phyloP scores from a whole-genome alignment of 257 asterid genomes.

The Nemophila menziesii region DNA sequence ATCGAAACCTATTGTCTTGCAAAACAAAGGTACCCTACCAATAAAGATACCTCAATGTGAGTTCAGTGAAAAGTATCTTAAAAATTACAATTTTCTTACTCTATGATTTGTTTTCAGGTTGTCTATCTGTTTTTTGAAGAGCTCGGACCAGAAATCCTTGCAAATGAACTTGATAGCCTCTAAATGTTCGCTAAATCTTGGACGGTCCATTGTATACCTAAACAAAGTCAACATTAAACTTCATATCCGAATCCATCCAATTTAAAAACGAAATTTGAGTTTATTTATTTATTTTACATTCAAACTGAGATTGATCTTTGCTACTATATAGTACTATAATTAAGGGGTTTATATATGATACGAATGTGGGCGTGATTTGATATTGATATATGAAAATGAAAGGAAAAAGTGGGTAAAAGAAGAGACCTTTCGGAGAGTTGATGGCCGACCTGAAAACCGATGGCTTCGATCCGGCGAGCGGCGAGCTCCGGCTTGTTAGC shows the following conservation, averaged over 20 bases:
- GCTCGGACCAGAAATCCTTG: slow-evolving; percentile 98
- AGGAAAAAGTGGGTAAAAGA: background rate
- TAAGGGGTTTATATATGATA: background rate
- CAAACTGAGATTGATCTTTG: background rate
- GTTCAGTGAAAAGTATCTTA: background rate
- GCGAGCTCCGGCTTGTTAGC: slow-evolving; percentile 93
- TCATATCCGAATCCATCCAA: background rate
- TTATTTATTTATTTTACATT: too few relatives aligned
- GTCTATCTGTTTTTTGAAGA: slow-evolving; percentile 96
- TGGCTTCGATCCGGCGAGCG: slow-evolving; percentile 93
- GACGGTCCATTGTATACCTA: slow-evolving; percentile 90
- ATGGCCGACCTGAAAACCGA: slow-evolving; percentile 93
- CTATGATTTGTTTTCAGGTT: slow-evolving; percentile 94
- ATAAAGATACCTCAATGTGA: slow-evolving; percentile 5
- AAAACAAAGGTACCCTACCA: slow-evolving; percentile 86
- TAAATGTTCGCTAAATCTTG: slow-evolving; percentile 86
- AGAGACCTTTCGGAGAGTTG: slow-evolving; percentile 72
- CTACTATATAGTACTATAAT: background rate
- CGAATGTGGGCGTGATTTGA: background rate
- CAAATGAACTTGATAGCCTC: slow-evolving; percentile 96
- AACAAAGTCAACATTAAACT: background rate
- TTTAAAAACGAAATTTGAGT: background rate
- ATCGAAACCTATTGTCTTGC: slow-evolving; percentile 85
- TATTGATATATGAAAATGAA: background rate
- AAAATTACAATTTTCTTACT: slow-evolving; percentile 35